phyloP scores from a whole-genome alignment of 805 yeast genomes.

The Pichia paraexigua region DNA sequence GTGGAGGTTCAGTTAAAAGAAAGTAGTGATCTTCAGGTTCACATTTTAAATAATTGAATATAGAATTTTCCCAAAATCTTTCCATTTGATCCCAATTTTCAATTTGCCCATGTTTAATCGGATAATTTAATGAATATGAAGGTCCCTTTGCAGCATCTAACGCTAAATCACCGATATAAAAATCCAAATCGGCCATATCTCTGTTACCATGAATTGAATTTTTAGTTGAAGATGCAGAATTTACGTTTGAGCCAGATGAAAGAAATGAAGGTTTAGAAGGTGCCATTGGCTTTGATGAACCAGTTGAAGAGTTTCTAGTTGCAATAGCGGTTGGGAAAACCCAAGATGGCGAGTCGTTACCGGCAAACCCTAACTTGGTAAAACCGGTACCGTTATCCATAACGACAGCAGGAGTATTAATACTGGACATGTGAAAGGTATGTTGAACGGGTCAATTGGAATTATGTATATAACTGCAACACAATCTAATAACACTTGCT shows the following conservation, averaged over 20 bases:
- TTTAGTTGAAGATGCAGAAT: neutral
- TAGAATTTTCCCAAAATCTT: conserved; percentile 95
- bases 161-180: conserved; percentile 95
- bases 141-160: conserved; percentile 86
- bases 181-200: conserved; percentile 91
- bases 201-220: conserved; percentile 38
- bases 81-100: conserved; percentile 99
- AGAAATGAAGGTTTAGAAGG: conserved; percentile 42
- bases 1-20: conserved; percentile 93
- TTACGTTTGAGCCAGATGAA: conserved; percentile 23
- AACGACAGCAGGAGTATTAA: conserved; percentile 87
- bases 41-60: conserved; percentile 91
- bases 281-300: conserved; percentile 31
- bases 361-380: conserved; percentile 96
- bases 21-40: conserved; percentile 99
- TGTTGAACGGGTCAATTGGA: neutral
- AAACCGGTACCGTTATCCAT: conserved; percentile 98
- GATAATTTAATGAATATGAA: conserved; percentile 78
- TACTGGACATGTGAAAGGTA: conserved; percentile 40
- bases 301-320: conserved; percentile 47
- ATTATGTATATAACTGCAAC: too few species aligned
- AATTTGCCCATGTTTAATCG: conserved; percentile 95
- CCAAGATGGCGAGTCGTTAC: conserved; percentile 95
- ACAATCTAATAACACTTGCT: too few species aligned
- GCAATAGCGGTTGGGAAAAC: conserved; percentile 96